Percentiles rank a stretch among this genome's conserved stretches.
Evolutionary conservation across 148 eudicot genomes (phyloP).

Genomic region (Polygonum maritimum): DNA sequence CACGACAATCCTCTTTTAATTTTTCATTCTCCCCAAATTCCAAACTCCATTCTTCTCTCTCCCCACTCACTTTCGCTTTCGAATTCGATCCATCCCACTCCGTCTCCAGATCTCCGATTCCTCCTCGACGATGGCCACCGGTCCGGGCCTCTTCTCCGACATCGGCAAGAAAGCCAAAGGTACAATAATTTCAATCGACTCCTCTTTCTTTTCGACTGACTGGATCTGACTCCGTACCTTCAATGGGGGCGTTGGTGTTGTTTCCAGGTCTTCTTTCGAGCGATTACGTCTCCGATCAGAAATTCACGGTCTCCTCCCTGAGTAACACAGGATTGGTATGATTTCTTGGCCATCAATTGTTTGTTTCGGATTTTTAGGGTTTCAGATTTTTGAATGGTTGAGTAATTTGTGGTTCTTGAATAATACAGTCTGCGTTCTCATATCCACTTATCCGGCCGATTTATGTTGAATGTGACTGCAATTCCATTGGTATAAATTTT

Average conservation of each 20-base stretch:
- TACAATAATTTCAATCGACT: background rate
- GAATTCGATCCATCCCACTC: background rate
- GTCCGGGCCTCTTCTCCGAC: slow-evolving; percentile 56
- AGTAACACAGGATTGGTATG: slow-evolving; percentile 79
- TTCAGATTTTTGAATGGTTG: too few species aligned
- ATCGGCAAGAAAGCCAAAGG: slow-evolving; percentile 48
- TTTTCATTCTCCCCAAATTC: background rate
- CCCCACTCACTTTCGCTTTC: background rate
- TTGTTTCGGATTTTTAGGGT: too few species aligned
- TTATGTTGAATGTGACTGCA: too few species aligned
- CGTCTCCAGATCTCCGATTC: background rate
- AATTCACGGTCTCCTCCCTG: slow-evolving; percentile 57
- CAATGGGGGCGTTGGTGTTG: background rate
- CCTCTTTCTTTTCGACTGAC: background rate
- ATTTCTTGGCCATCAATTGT: background rate
- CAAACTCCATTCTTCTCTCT: background rate
- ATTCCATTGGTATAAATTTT: too few species aligned
- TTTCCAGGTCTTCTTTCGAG: slow-evolving; percentile 69
- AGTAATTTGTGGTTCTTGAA: too few species aligned
- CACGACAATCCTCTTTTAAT: background rate
- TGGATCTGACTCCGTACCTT: background rate
- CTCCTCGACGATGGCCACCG: slow-evolving; percentile 36
- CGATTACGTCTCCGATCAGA: slow-evolving; percentile 76
- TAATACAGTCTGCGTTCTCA: background rate
- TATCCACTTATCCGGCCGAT: too few species aligned